phyloP scores from a whole-genome alignment of 352 stramenopile genomes.

The Pythium guiyangense region DNA sequence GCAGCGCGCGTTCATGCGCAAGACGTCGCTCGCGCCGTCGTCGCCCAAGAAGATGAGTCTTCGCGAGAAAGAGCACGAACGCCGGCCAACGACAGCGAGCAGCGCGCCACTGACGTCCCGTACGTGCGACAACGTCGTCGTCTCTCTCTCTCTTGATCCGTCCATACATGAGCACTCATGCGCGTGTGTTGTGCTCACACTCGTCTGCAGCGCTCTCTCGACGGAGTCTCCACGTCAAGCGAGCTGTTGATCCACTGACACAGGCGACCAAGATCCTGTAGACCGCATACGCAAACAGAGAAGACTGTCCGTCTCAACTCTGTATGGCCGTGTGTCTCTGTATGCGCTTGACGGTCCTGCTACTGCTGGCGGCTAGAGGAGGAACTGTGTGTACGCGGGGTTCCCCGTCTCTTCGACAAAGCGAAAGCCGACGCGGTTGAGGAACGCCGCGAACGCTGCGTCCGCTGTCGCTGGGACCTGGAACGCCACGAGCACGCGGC shows the following conservation, averaged over 20 bases:
- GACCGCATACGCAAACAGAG: not conserved
- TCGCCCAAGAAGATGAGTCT: slow-evolving; percentile 19
- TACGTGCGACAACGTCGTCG: no score
- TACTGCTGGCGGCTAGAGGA: slow-evolving; percentile 43
- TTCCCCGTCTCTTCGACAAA: slow-evolving; percentile 86
- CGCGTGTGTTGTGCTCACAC: no score
- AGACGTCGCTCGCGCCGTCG: slow-evolving; percentile 25
- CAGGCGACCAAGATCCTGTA: slow-evolving; percentile 14
- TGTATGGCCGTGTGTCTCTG: not conserved
- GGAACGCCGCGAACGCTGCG: slow-evolving; percentile 52
- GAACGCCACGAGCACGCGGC: slow-evolving; percentile 95
- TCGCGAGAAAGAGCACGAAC: slow-evolving; percentile 10
- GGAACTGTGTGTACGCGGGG: slow-evolving; percentile 71
- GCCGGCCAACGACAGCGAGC: not conserved
- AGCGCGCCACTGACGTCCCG: slow-evolving; percentile 6
- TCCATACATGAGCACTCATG: no score
- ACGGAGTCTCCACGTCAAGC: slow-evolving; percentile 8
- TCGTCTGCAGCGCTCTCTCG: slow-evolving; percentile 4
- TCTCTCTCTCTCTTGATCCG: no score
- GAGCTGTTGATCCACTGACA: not conserved
- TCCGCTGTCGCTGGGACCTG: slow-evolving; percentile 79
- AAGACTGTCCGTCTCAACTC: not conserved
- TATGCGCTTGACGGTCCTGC: no score
- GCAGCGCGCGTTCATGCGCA: slow-evolving; percentile 58
- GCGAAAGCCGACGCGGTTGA: slow-evolving; percentile 67